Percentiles rank a stretch among this genome's conserved stretches.
Conservation (phyloP, 371 early-diverging fungal species). For the Rhizomucor pusillus region DNA sequence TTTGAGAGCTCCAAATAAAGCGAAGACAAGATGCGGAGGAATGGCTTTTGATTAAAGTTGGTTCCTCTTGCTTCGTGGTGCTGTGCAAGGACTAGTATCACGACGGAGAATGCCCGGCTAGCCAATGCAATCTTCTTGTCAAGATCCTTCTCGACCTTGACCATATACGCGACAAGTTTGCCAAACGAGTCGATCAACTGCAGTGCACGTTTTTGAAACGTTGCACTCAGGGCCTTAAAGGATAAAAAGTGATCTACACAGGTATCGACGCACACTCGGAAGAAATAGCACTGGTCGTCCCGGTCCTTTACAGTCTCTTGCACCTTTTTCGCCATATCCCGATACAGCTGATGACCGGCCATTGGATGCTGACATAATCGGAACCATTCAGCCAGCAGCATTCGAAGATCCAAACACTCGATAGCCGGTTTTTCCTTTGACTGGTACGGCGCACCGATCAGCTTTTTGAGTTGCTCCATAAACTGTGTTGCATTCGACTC, state of each 20-base stretch:
- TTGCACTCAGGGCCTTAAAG: conserved; percentile 16
- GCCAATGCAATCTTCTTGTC: conserved; percentile 61
- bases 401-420: conserved; percentile 23
- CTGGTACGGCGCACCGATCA: conserved; percentile 12
- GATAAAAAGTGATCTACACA: conserved; percentile 29
- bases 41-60: conserved; percentile 90
- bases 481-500: conserved; percentile 22
- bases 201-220: conserved; percentile 18
- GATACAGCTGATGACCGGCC: conserved; percentile 65
- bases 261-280: conserved; percentile 33
- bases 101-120: conserved; percentile 79
- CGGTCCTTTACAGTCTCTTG: conserved; percentile 22
- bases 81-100: conserved; percentile 80
- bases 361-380: conserved; percentile 77
- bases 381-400: conserved; percentile 84
- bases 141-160: conserved; percentile 38
- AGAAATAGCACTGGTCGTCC: conserved; percentile 36
- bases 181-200: conserved; percentile 78
- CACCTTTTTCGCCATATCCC: conserved; percentile 62
- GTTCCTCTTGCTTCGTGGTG: conserved; percentile 72
- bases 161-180: conserved; percentile 70
- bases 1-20: conserved; percentile 77
- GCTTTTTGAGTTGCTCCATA: conserved; percentile 26
- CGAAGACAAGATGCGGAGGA: conserved; percentile 82
- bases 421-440: conserved; percentile 10